Evolutionary conservation across 108 stramenopile genomes (phyloP), one percentile per base, ranked within the genome.

Genomic region (Nitzschia sp.): DNA sequence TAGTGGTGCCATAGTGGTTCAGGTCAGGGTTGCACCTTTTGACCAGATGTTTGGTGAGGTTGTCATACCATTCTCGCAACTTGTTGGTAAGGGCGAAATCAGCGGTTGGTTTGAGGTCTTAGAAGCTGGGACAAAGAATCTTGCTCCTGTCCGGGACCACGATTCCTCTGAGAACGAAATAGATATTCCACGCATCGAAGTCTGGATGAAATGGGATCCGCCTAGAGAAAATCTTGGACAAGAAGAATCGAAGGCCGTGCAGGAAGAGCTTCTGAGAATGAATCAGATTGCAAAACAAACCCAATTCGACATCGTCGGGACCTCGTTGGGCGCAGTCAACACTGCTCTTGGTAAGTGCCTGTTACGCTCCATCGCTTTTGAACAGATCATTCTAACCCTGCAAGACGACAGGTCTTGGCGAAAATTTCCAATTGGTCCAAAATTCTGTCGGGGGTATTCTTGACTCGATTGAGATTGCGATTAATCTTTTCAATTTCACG

Each of bases 401-500:
- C 23, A 25, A 6, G 23, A 59, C 19, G n/a, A 62, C 76, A 55
- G 81, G 85, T 70, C 73, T 94, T 18, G 82, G 85, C 2, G 88
- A 84, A 2, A 85, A 68, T 13, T 51, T 95, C 46, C 89, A 86
- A 66, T 21, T 55, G 17, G 71, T 84, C 2, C 86, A 88, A 54
- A 95, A 92, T 54, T 72, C 78, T 46, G 51, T 95, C 5, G 83
- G 88, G 36, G 57, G 53, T 28, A 82, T 87, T 25, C 72, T 95
- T 8, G 88, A 95, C 58, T 66, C 66, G 25, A 68, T 95, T 45
- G 94, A 92, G 70, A 79, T 57, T 11, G 24, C 78, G 19, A 59
- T 84, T 26, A 95, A 95, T 72, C 61, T 80, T 6, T 89, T 95
- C 56, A 95, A 89, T 59, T 95, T 92, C 58, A 83, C 94, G 49